phyloP scores from a whole-genome alignment of 106 monocot genomes.

The Vanilla planifolia region DNA sequence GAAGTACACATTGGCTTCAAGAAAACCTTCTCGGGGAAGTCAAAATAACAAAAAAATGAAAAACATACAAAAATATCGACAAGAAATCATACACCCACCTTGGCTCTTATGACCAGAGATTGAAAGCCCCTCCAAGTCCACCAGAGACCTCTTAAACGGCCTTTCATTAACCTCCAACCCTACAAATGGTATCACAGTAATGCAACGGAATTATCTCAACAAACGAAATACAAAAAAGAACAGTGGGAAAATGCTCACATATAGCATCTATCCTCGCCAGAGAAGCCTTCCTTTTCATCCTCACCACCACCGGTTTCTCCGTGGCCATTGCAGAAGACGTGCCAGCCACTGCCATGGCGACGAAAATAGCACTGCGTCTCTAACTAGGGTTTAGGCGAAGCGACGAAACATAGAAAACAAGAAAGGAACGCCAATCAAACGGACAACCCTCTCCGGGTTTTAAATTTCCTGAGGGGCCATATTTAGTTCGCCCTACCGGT shows the following conservation, averaged over 20 bases:
- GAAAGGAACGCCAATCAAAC: too few relatives aligned
- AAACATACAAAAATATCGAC: background rate
- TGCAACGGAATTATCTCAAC: background rate
- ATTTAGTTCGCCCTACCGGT: too few relatives aligned
- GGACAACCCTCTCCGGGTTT: too few relatives aligned
- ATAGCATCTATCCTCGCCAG: conserved; percentile 54
- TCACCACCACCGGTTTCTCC: conserved; percentile 58
- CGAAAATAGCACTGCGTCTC: too few relatives aligned
- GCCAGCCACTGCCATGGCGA: conserved; percentile 9
- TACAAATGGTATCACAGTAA: conserved; percentile 5
- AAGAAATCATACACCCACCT: conserved; percentile 8
- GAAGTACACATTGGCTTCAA: background rate
- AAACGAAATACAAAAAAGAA: background rate
- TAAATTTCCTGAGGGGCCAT: too few relatives aligned
- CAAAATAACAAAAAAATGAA: background rate
- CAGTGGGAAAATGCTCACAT: conserved; percentile 30
- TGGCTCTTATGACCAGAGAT: conserved; percentile 24
- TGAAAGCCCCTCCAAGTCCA: conserved; percentile 41
- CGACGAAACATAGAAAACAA: too few relatives aligned
- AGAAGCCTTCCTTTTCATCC: conserved; percentile 61
- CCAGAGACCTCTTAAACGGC: conserved; percentile 34
- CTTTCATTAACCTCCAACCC: conserved; percentile 73
- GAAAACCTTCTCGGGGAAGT: background rate
- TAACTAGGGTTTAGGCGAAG: too few relatives aligned
- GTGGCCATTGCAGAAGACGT: conserved; percentile 4